A percentile compares a stretch with the other conserved stretches of the same genome.
These are phyloP conservation scores for Coniosporium apollinis DNA, from an alignment of 495 filamentous ascomycete genomes.

Conservation along the genomic window DNA sequence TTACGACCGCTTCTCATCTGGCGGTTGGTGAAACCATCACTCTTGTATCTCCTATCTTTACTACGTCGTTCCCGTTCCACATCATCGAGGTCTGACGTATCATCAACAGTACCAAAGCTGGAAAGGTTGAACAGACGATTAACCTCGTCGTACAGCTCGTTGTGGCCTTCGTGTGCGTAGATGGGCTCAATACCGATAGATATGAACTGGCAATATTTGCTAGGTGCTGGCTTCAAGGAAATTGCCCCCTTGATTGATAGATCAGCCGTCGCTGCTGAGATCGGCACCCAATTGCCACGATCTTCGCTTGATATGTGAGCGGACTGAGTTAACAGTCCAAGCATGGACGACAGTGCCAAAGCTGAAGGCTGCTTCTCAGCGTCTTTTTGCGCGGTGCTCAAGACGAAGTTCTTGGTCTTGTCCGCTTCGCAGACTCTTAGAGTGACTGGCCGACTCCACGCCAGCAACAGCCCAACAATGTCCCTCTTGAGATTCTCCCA, in stretches of 20 bases:
- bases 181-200: constrained; percentile 43
- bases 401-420: constrained; percentile 3
- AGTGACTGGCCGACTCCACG: constrained; percentile 31
- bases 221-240: constrained; percentile 50
- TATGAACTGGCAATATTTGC: constrained; percentile 62
- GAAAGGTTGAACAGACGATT: constrained; percentile 66
- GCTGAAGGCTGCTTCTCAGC: not conserved
- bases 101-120: constrained; percentile 52
- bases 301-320: constrained; percentile 37
- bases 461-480: constrained; percentile 47
- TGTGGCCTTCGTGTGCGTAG: constrained; percentile 33
- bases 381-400: constrained; percentile 3
- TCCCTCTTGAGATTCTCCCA: constrained; percentile 49
- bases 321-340: constrained; percentile 46
- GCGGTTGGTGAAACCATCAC: constrained; percentile 34
- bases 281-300: constrained; percentile 43
- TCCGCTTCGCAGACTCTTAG: constrained; percentile 23
- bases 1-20: constrained; percentile 43
- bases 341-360: not conserved
- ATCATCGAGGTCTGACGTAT: constrained; percentile 20
- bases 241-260: constrained; percentile 51
- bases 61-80: constrained; percentile 23
- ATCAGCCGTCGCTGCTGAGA: constrained; percentile 42
- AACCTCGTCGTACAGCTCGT: constrained; percentile 58
- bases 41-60: constrained; percentile 27